Evolutionary conservation across 163 green algal species (phyloP).

Genomic region (Prototheca wickerhamii): DNA sequence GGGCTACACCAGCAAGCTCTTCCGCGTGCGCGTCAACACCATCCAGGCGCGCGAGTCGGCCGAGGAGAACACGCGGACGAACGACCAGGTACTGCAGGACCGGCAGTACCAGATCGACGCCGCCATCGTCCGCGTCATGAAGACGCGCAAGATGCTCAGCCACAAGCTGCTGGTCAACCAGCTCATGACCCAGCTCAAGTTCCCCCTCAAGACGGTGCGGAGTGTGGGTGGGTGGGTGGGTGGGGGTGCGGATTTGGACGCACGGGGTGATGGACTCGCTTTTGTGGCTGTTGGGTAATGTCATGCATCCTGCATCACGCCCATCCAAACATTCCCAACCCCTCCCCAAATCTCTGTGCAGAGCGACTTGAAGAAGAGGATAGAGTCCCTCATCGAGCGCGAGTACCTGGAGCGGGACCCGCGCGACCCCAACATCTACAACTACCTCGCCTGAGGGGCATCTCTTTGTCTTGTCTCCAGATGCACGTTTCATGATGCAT

Average conservation of each 20-base stretch:
- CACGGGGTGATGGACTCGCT: background rate
- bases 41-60: conserved; percentile 82
- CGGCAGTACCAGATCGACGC: conserved; percentile 94
- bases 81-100: conserved; percentile 86
- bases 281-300: no score
- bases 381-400: conserved; percentile 96
- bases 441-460: conserved; percentile 58
- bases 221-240: no score
- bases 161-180: conserved; percentile 92
- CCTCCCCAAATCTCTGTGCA: conserved; percentile 25
- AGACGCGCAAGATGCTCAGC: conserved; percentile 71
- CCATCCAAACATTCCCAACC: background rate
- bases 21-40: conserved; percentile 91
- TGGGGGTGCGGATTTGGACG: background rate
- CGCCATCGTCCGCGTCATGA: conserved; percentile 97
- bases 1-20: conserved; percentile 71
- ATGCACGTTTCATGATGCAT: background rate
- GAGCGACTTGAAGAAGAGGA: conserved; percentile 92
- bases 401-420: conserved; percentile 91
- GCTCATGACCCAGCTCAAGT: conserved; percentile 84
- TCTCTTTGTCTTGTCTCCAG: conserved; percentile 6
- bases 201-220: conserved; percentile 60
- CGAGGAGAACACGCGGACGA: conserved; percentile 73
- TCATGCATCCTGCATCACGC: background rate
- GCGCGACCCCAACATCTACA: conserved; percentile 61